Evolutionary conservation across 257 asterid genomes (phyloP), one percentile per base, ranked within the genome.

Genomic region (Agastache rugosa): DNA sequence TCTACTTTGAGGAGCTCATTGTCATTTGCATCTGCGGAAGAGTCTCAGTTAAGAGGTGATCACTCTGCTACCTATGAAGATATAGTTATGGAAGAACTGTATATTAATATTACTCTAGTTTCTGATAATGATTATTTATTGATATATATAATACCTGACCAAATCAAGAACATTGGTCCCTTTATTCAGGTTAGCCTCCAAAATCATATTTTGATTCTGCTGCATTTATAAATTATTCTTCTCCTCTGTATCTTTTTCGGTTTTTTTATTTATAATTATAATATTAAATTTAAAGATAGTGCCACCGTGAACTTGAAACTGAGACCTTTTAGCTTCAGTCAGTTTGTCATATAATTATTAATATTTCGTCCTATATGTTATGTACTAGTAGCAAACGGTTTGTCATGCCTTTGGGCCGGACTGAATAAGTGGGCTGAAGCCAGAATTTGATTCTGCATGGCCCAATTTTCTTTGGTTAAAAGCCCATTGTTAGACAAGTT

Each of bases 51-150:
- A 0, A 25, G 65, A 31, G 12, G 37, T 20, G 55, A 54, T 59
- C 20, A 27, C 0, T 27, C 41, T 5, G 4, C 25, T 2, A 11
- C 11, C 55, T 5, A 16, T 16, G 55, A 48, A n/a, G 55, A 48
- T 16, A 48, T 17, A 53, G 59, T 19, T 75, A 72, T 25, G 44
- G 45, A 68, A 45, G 14, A 82, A 76, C 55, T 79, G 78, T 79
- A 79, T 48, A 73, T 31, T 31, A 31, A 31, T 31, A 31, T 69
- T 63, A 60, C 6, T 71, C 37, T 67, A 34, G 62, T 62, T 39
- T 55, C 7, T 54, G 16, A 54, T 45, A 14, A 25, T 25, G 25
- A 22, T 25, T 16, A 17, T 67, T 37, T 66, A 51, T 58, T 8
- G 63, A 6, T 48, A 48, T 16, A 66, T 15, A 71, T n/a, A 17